Evolutionary conservation across 257 asterid species (phyloP), one percentile per base, ranked within the genome.

Genomic region (Verbena officinalis): DNA sequence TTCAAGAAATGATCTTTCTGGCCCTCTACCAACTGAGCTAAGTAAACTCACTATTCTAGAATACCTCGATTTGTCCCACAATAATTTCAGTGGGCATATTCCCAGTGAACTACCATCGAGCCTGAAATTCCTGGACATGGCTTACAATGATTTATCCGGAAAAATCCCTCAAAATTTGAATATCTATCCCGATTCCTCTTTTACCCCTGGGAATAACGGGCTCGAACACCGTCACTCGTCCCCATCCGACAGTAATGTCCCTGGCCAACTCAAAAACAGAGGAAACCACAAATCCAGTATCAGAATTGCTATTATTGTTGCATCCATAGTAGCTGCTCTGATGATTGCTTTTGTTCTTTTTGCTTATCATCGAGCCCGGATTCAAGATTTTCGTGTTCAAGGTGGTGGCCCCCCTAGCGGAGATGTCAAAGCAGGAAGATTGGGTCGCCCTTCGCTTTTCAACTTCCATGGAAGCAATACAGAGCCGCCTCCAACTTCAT

Each of bases 261-360:
- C 90, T 0, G 33, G 38, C 53, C 70, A 61, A 40, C n/a, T 73
- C 22, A 34, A 9, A 2, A 51, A 17, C 34, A 3, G 67, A 27
- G 12, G 49, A 17, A 62, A 51, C 39, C 74, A 52, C 57, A 80
- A 70, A 61, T 64, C 86, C 36, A 84, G 74, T 69, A 72, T 82
- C 54, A 81, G 55, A 70, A 78, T 91, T 62, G 95, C 93, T 64
- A 88, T 91, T 49, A 84, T 88, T 61, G 86, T 81, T 79, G 95
- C 96, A 66, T 84, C 83, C 10, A 74, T 81, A 76, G 91, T 88
- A 75, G 91, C 97, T 65, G 83, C 73, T 66, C 61, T 83, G 63
- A 82, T 91, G 95, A 84, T 91, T 69, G 86, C 84, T 27, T 72
- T 88, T 62, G 85, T 88, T 69, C 83, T 91, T 10, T 68, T 82